Percentiles rank a stretch among this genome's conserved stretches.
These are phyloP conservation scores for Mercurialis annua DNA, from an alignment of 345 rosid species.

Conservation along the genomic window DNA sequence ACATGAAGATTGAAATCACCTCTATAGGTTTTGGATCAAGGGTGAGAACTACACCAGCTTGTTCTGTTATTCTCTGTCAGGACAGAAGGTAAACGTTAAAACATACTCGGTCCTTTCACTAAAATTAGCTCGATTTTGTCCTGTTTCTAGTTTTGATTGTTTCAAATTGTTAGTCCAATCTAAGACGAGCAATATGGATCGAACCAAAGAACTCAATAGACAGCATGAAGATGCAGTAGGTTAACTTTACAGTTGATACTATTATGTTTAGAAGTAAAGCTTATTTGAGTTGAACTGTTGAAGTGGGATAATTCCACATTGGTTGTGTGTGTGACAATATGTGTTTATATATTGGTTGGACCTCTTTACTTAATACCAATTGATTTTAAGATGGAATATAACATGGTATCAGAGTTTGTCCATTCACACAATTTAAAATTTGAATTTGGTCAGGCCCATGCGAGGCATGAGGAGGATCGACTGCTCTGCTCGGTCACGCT, in stretches of 20 bases:
- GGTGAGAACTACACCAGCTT: conserved; percentile 87
- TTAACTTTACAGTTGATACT: not conserved
- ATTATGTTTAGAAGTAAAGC: not conserved
- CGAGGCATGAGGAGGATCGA: too few species aligned
- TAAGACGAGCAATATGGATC: not conserved
- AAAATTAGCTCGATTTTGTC: not conserved
- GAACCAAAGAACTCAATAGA: not conserved
- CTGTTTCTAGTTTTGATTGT: not conserved
- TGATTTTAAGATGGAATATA: too few species aligned
- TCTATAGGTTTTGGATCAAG: conserved; percentile 95
- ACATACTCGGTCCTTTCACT: not conserved
- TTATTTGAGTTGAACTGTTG: too few species aligned
- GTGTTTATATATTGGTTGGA: too few species aligned
- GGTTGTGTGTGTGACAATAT: too few species aligned
- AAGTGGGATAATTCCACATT: too few species aligned
- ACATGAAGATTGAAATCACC: conserved; percentile 34
- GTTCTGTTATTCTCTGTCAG: conserved; percentile 92
- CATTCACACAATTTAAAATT: too few species aligned
- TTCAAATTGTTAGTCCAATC: not conserved
- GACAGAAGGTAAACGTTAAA: conserved; percentile 3
- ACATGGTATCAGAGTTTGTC: too few species aligned
- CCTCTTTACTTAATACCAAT: too few species aligned
- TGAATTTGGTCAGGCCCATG: too few species aligned
- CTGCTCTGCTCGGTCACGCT: too few species aligned
- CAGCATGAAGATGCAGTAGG: conserved; percentile 2